A percentile compares a stretch with the other conserved stretches of the same genome.
Conservation (phyloP, 2,329 filamentous ascomycete genomes). For the Neoarthrinium moseri region DNA sequence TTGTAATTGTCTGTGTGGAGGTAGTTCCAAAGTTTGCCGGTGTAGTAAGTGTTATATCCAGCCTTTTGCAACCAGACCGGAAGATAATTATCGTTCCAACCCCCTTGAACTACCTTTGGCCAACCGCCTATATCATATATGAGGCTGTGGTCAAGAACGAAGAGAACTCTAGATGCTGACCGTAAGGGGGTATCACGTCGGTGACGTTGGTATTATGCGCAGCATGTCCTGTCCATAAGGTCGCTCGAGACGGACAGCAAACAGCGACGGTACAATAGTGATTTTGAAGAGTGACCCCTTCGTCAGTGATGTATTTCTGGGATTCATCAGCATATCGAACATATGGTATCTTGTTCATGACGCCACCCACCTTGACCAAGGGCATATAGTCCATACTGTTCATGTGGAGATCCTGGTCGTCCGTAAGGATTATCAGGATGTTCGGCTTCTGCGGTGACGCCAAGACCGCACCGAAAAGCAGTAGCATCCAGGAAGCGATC, state of each 20-base stretch:
- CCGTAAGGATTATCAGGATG: conserved; percentile 59
- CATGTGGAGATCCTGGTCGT: conserved; percentile 60
- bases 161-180: too few species aligned
- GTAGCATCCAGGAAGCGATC: too few species aligned
- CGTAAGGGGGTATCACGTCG: conserved; percentile 47
- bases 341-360: too few species aligned
- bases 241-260: conserved; percentile 60
- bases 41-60: conserved; percentile 59
- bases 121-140: too few species aligned
- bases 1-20: conserved; percentile 40
- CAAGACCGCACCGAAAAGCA: too few species aligned
- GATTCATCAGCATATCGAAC: conserved; percentile 28
- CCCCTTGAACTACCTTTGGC: conserved; percentile 50
- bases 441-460: too few species aligned
- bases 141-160: too few species aligned
- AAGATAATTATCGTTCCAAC: conserved; percentile 53
- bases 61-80: conserved; percentile 56
- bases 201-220: conserved; percentile 66
- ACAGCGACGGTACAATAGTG: conserved; percentile 58
- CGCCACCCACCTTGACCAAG: background rate
- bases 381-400: conserved; percentile 40
- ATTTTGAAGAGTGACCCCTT: conserved; percentile 51
- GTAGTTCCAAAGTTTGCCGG: conserved; percentile 56
- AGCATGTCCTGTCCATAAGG: conserved; percentile 55
- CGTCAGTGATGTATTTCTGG: conserved; percentile 45